A percentile compares a stretch with the other conserved stretches of the same genome.
Evolutionary conservation across 345 rosid genomes (phyloP).

Genomic region (Diplotaxis tenuifolia): DNA sequence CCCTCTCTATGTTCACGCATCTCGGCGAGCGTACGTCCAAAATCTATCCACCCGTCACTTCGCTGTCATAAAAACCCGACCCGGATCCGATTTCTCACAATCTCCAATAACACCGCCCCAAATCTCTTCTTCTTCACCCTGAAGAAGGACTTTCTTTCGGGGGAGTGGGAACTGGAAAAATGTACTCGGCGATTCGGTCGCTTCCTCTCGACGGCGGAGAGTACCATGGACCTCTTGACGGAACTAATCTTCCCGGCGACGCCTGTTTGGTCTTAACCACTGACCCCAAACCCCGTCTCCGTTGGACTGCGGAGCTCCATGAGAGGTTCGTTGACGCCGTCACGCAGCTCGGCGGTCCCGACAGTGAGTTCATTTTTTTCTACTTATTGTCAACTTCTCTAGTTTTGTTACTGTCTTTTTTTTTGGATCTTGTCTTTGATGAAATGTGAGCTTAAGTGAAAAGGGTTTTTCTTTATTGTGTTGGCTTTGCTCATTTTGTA

Average conservation of each 20-base stretch:
- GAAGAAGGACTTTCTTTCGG: slow-evolving; percentile 27
- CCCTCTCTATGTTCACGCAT: background rate
- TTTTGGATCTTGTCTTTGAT: slow-evolving; percentile 20
- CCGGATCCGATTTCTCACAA: slow-evolving; percentile 34
- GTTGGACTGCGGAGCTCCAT: slow-evolving; percentile 93
- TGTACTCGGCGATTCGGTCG: slow-evolving; percentile 78
- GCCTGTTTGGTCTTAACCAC: slow-evolving; percentile 84
- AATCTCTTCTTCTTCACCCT: background rate
- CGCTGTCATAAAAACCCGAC: slow-evolving; percentile 35
- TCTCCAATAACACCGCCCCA: slow-evolving; percentile 27
- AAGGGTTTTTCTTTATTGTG: background rate
- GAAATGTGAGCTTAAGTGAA: slow-evolving; percentile 23
- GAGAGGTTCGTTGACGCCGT: slow-evolving; percentile 93
- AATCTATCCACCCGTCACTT: slow-evolving; percentile 36
- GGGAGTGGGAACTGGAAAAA: slow-evolving; percentile 20
- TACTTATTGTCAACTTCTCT: background rate
- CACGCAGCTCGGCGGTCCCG: slow-evolving; percentile 92
- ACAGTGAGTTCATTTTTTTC: slow-evolving; percentile 56
- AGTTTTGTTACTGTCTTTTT: background rate
- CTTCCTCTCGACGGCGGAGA: slow-evolving; percentile 62
- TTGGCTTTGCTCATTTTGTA: background rate
- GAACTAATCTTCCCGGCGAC: slow-evolving; percentile 62
- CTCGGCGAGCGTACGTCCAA: slow-evolving; percentile 28
- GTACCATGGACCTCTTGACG: slow-evolving; percentile 57
- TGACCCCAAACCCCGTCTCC: slow-evolving; percentile 93